Evolutionary conservation across 495 filamentous ascomycete species (phyloP), one percentile per base, ranked within the genome.

Genomic region (Platismatia glauca): DNA sequence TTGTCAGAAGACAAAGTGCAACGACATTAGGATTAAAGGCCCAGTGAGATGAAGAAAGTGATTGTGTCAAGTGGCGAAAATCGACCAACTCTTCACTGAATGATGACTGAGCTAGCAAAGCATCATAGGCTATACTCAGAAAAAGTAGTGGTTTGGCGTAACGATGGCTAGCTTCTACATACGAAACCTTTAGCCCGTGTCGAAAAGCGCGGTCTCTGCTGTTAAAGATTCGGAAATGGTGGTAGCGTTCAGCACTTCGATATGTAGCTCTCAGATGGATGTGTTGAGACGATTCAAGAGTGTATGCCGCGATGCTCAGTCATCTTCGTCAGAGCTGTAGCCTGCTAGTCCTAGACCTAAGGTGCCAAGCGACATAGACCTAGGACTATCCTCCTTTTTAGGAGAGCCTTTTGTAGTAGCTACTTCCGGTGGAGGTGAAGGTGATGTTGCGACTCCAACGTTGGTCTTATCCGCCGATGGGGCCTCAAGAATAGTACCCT

Each of bases 261-360:
- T 31, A 31, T 58, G 1, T 27, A 37, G 34, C 38, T 43, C 37
- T 31, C 50, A 33, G 5, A 0, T n/a, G 15, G 9, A 22, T 16
- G 58, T 59, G 3, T 46, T 35, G 20, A 33, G 27, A 34, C 7
- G n/a, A 41, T n/a, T 52, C 3, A 7, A 3, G 15, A 4, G 4
- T 43, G 33, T 15, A 24, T 7, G 31, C 37, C 18, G 7, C 16
- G 38, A 34, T 20, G 4, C n/a, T 53, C 35, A 66, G 35, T 58
- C 75, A 29, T 77, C 75, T 9, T 77, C 77, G 59, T 78, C 75
- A 27, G 76, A 79, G 60, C 74, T 74, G 50, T 79, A 79, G 46
- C 65, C 77, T 50, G 66, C 72, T 20, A 79, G 66, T n/a, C 76
- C 76, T 39, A 78, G 68, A 34, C 66, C 69, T 48, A 22, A n/a